Base-by-base conservation (phyloP, 2,329 filamentous ascomycete genomes). In the Claviceps purpurea region DNA sequence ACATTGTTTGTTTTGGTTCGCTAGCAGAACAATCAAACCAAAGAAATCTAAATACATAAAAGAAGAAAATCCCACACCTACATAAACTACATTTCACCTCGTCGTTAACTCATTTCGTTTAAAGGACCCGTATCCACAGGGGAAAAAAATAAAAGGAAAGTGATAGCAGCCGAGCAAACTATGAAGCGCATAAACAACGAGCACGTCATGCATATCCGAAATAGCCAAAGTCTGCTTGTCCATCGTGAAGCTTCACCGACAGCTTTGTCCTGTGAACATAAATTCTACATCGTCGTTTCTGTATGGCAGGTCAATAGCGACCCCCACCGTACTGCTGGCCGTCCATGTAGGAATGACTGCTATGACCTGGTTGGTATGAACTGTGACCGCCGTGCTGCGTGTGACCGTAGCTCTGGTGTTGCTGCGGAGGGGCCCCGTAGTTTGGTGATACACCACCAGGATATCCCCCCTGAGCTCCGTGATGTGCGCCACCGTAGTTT, bases 351-450 rank as follows among this genome's bases (percentile, higher is more conserved):
- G 61, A 56, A 43, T 60, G 59, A 37, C 43, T 61, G 59, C 46
- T 51, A 37, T 57, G 55, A 37, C 63, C 61, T 42, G 66, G 65
- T 13, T 64, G 56, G 37, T 60, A 60, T 49, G 65, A 54, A 47
- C 45, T 47, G 49, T 57, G 53, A 22, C 51, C 48, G 16, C 54
- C 49, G 13, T 53, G 52, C 34, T 51, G 57, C 42, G 40, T 40
- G 37, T 55, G 53, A 39, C 44, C 48, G 24, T 56, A 58, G 24
- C 30, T 44, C 0, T 43, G 51, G 37, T 60, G 54, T 14, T 57
- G 58, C 24, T 56, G 52, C 41, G 56, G 50, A 48, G 54, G 53
- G 18, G 56, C 58, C 50, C 64, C 62, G 46, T 57, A 55, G 26
- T 55, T 51, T 47, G 59, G 56, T 14, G 30, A 4, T 34, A 34